phyloP scores from a whole-genome alignment of 306 rosid species.

The Erythrophleum fordii region DNA sequence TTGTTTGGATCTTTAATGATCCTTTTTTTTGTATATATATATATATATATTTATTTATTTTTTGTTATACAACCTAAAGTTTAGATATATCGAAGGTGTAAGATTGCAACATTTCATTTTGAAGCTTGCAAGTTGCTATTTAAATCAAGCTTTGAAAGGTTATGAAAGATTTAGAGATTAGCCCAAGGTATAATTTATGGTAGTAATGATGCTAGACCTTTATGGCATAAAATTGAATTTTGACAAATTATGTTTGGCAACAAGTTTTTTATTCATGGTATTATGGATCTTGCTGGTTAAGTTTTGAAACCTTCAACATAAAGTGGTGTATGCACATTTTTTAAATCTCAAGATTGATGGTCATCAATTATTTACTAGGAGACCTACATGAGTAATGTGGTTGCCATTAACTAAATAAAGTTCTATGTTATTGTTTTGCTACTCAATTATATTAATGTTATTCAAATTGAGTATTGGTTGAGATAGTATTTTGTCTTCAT shows the following conservation, averaged over 20 bases:
- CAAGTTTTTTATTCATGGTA: background rate
- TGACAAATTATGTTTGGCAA: background rate
- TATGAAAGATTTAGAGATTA: background rate
- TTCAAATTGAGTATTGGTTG: no score
- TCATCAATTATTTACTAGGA: background rate
- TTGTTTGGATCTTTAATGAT: no score
- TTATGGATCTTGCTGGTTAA: background rate
- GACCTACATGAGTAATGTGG: conserved; percentile 3
- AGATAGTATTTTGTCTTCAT: no score
- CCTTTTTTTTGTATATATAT: no score
- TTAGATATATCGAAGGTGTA: no score
- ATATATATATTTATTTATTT: no score
- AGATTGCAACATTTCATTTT: background rate
- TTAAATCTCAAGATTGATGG: background rate
- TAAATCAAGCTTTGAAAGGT: conserved; percentile 3
- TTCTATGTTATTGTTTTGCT: no score
- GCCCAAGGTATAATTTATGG: no score
- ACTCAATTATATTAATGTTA: no score
- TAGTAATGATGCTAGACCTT: no score
- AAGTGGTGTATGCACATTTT: background rate
- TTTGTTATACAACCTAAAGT: no score
- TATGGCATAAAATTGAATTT: background rate
- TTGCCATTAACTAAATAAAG: conserved; percentile 3
- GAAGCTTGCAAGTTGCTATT: conserved; percentile 2
- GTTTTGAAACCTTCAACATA: background rate